Percentiles rank a stretch among this genome's conserved stretches.
Conservation (phyloP, 306 rosid species). For the Macrotyloma uniflorum region DNA sequence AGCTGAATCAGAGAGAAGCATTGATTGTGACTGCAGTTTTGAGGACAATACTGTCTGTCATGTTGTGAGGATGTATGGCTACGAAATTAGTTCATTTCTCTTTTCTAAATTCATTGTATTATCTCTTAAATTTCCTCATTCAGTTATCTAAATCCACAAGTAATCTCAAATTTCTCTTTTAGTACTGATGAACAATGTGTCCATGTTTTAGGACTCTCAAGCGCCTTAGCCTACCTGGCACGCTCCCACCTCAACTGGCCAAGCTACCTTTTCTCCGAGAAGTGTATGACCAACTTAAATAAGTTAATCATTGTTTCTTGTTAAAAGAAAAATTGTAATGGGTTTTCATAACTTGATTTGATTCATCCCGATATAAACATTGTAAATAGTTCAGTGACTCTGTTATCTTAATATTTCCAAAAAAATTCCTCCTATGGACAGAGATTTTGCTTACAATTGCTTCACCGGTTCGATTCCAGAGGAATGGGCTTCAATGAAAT, state of each 20-base stretch:
- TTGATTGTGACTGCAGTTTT: conserved; percentile 53
- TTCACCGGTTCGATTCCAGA: conserved; percentile 67
- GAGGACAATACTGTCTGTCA: conserved; percentile 59
- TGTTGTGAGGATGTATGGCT: conserved; percentile 50
- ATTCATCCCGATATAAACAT: not conserved
- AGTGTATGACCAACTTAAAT: conserved; percentile 42
- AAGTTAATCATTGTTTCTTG: conserved; percentile 17
- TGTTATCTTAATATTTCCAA: not conserved
- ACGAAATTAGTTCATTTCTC: conserved; percentile 38
- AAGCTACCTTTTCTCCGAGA: conserved; percentile 35
- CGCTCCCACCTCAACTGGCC: conserved; percentile 43
- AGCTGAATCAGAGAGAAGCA: conserved; percentile 33
- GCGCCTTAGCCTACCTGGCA: conserved; percentile 45
- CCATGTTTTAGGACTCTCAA: conserved; percentile 38
- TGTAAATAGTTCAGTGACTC: conserved; percentile 9
- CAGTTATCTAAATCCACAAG: conserved; percentile 20
- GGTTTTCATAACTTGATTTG: conserved; percentile 3
- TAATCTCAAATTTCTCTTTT: conserved; percentile 9
- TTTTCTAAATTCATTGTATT: not conserved
- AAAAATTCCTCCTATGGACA: conserved; percentile 30
- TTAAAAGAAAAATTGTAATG: not conserved
- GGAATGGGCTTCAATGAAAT: conserved; percentile 64
- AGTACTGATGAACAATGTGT: conserved; percentile 16
- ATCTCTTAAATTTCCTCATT: conserved; percentile 11
- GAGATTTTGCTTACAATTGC: conserved; percentile 70